These are phyloP conservation scores for Colletotrichum sp. DNA, from an alignment of 2,329 filamentous ascomycete genomes.

Conservation along the genomic window DNA sequence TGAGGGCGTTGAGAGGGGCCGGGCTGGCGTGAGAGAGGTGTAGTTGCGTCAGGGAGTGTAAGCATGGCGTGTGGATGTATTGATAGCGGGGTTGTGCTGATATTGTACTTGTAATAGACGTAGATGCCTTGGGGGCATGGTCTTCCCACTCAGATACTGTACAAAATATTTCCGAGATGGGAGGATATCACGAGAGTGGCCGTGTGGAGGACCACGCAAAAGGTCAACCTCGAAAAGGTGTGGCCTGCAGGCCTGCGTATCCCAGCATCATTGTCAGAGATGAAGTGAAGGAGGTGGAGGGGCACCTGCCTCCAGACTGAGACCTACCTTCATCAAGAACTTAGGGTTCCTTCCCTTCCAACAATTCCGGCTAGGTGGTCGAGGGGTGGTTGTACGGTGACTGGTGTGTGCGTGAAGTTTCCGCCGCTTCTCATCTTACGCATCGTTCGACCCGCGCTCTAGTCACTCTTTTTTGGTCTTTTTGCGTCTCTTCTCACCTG, in stretches of 20 bases:
- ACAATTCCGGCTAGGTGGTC: neutral
- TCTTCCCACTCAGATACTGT: neutral
- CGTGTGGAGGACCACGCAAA: fast-evolving
- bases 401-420: neutral
- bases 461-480: neutral
- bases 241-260: neutral
- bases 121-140: neutral
- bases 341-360: neutral
- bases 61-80: neutral
- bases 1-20: slow-evolving; percentile 59
- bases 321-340: neutral
- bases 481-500: neutral
- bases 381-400: neutral
- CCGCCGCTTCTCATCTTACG: neutral
- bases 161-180: neutral
- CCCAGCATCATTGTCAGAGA: fast-evolving
- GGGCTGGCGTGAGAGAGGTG: slow-evolving; percentile 48
- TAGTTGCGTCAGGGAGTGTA: fast-evolving
- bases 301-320: neutral
- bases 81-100: neutral
- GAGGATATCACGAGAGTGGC: neutral
- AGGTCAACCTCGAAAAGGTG: fast-evolving
- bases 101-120: neutral
- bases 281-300: fast-evolving
- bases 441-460: neutral